Conservation (phyloP, 2,329 filamentous ascomycete genomes). For the Dothistroma septosporum region DNA sequence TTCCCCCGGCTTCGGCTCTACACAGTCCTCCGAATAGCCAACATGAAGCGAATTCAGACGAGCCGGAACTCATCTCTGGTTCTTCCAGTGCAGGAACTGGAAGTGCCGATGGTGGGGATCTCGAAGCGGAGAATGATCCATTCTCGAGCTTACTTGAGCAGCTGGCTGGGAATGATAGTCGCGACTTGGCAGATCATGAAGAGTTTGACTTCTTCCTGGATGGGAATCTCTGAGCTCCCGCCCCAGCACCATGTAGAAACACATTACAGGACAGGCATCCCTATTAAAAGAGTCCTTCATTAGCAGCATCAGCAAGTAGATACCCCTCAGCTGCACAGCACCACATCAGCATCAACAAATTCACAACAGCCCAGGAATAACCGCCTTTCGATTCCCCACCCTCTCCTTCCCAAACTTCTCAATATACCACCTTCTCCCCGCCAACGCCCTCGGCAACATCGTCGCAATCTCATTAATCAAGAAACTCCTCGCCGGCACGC, state of each 20-base stretch:
- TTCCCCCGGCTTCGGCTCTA: conserved; percentile 16
- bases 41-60: conserved; percentile 38
- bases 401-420: conserved; percentile 82
- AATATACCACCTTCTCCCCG: conserved; percentile 80
- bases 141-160: conserved; percentile 77
- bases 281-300: not conserved
- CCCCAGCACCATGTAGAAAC: not conserved
- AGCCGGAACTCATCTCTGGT: conserved; percentile 18
- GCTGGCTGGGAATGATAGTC: conserved; percentile 74
- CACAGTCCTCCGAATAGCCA: conserved; percentile 10
- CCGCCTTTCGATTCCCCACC: conserved; percentile 69
- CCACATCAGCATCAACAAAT: not conserved
- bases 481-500: conserved; percentile 74
- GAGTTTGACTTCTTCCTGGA: conserved; percentile 74
- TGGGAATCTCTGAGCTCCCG: conserved; percentile 12
- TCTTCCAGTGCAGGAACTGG: conserved; percentile 42
- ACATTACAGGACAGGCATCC: not conserved
- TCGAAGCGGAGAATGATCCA: conserved; percentile 65
- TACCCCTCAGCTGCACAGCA: conserved; percentile 5
- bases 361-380: conserved; percentile 58
- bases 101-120: conserved; percentile 37
- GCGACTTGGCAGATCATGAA: conserved; percentile 58
- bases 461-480: conserved; percentile 80
- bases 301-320: conserved; percentile 10
- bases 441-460: conserved; percentile 82